These are phyloP conservation scores for Puccinia hordei DNA, from an alignment of 1,284 basidiomycete genomes.

Conservation along the genomic window DNA sequence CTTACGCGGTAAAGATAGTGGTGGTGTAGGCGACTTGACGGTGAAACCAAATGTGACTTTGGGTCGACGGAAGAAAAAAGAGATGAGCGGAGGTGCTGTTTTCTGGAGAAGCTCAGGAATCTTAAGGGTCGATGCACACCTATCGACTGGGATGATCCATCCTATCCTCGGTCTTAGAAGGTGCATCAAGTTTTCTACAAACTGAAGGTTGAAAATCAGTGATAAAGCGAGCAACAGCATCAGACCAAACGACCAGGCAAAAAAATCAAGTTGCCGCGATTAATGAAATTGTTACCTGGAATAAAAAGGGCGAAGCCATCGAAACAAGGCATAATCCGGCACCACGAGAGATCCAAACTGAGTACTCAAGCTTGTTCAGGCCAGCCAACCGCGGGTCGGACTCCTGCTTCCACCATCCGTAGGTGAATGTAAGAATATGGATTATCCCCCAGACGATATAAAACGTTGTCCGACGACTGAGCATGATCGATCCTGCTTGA, in stretches of 20 bases:
- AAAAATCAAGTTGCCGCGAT: neutral
- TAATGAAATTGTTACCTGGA: slow-evolving; percentile 9
- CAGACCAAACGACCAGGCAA: neutral
- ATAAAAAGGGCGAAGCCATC: slow-evolving; percentile 41
- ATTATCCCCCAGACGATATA: slow-evolving; percentile 15
- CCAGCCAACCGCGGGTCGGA: slow-evolving; percentile 23
- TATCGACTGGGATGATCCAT: slow-evolving; percentile 30
- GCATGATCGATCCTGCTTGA: neutral
- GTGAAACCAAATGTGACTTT: slow-evolving; percentile 43
- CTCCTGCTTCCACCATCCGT: slow-evolving; percentile 44
- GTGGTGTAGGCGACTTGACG: slow-evolving; percentile 44
- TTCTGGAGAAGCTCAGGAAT: neutral
- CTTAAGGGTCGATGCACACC: neutral
- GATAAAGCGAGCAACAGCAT: neutral
- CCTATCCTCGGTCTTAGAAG: slow-evolving; percentile 26
- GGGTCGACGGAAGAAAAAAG: neutral
- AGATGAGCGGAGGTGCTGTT: slow-evolving; percentile 13
- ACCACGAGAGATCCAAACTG: slow-evolving; percentile 41
- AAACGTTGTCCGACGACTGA: slow-evolving; percentile 21
- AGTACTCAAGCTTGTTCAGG: slow-evolving; percentile 27
- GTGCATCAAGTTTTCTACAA: slow-evolving; percentile 30
- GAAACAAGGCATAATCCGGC: slow-evolving; percentile 35
- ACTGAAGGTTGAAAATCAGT: neutral
- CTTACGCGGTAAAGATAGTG: slow-evolving; percentile 29
- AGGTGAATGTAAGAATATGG: slow-evolving; percentile 21